These are phyloP conservation scores for Neodidymelliopsis sp. DNA, from an alignment of 2,329 filamentous ascomycete genomes.

Conservation along the genomic window DNA sequence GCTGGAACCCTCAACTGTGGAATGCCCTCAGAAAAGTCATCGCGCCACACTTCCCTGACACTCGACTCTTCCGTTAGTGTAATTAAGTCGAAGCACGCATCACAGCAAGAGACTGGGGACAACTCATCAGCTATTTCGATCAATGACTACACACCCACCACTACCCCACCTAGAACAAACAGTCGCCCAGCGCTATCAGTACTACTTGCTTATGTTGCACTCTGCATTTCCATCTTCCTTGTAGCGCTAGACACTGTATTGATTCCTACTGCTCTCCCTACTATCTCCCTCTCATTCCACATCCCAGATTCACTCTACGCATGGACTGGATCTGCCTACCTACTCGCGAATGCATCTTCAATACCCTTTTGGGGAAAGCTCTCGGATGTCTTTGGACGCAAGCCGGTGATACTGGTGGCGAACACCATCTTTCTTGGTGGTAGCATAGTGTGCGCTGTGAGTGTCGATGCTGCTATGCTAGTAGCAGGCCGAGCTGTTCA, in stretches of 20 bases:
- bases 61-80: constrained; percentile 6
- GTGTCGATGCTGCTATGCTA: constrained; percentile 59
- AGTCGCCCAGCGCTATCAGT: constrained; percentile 5
- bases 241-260: constrained; percentile 62
- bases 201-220: constrained; percentile 39
- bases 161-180: background rate
- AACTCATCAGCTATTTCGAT: background rate
- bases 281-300: constrained; percentile 68
- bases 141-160: background rate
- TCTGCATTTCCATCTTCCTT: constrained; percentile 50
- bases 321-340: constrained; percentile 69
- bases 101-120: background rate
- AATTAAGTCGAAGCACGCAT: background rate
- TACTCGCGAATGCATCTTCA: constrained; percentile 49
- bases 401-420: constrained; percentile 44
- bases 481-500: constrained; percentile 63
- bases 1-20: background rate
- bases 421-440: constrained; percentile 57
- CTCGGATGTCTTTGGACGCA: constrained; percentile 50
- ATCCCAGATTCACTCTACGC: constrained; percentile 72
- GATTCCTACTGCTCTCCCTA: constrained; percentile 71
- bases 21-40: constrained; percentile 10
- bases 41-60: constrained; percentile 13
- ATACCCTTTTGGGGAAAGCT: constrained; percentile 54
- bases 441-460: constrained; percentile 59